Evolutionary conservation across 306 rosid genomes (phyloP).

Genomic region (Quercus wislizeni): DNA sequence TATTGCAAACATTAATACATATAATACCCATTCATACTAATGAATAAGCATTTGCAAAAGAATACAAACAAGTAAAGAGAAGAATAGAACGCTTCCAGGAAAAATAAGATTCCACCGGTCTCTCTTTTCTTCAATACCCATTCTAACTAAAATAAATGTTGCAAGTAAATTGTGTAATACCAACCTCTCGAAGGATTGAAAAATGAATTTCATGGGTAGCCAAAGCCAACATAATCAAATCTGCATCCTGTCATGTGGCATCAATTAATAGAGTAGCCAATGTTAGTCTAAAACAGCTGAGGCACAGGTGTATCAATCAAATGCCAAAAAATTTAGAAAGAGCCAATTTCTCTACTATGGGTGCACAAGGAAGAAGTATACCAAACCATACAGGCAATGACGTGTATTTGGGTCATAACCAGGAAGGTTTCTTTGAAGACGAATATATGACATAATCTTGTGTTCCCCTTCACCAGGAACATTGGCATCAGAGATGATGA

Average conservation of each 20-base stretch:
- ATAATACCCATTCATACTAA: background rate
- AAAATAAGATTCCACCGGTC: background rate
- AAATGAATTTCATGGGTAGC: conserved; percentile 98
- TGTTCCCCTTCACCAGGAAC: conserved; percentile 99
- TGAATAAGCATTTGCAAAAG: background rate
- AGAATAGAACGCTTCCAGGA: background rate
- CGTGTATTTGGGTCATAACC: conserved; percentile 93
- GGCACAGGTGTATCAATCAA: conserved; percentile 1
- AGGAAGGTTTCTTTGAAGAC: conserved; percentile 93
- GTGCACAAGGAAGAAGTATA: conserved; percentile 51
- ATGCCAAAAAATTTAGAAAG: background rate
- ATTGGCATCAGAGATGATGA: conserved; percentile 97
- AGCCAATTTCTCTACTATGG: conserved; percentile 5
- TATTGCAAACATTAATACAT: background rate
- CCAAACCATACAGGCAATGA: conserved; percentile 99
- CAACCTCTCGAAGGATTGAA: conserved; percentile 95
- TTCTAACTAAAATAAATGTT: background rate
- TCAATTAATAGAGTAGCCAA: conserved; percentile 15
- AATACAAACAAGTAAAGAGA: background rate
- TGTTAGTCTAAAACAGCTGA: background rate
- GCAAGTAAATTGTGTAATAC: conserved; percentile 19
- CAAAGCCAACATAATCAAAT: conserved; percentile 94
- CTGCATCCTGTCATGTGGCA: conserved; percentile 79
- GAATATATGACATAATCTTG: conserved; percentile 94
- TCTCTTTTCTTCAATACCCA: background rate